Conservation (phyloP, 1,284 basidiomycete genomes). For the Bjerkandera adusta region DNA sequence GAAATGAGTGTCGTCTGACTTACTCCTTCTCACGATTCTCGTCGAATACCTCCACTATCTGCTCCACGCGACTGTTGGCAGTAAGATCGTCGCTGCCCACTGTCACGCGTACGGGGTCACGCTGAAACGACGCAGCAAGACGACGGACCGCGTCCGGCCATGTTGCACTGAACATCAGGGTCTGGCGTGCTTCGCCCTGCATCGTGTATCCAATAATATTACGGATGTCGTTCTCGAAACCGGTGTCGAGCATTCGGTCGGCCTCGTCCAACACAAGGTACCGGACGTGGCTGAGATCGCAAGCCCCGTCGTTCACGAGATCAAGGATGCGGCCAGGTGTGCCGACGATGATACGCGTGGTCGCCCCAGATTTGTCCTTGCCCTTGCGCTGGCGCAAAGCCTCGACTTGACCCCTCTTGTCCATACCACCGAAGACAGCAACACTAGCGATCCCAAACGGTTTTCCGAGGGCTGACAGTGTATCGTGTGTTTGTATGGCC, state of each 20-base stretch:
- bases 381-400: slow-evolving; percentile 46
- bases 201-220: slow-evolving; percentile 85
- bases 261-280: slow-evolving; percentile 98
- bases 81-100: slow-evolving; percentile 95
- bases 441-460: slow-evolving; percentile 78
- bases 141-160: slow-evolving; percentile 97
- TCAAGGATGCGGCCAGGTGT: slow-evolving; percentile 95
- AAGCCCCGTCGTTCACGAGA: slow-evolving; percentile 81
- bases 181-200: slow-evolving; percentile 69
- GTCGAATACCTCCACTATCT: slow-evolving; percentile 88
- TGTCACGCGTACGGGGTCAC: slow-evolving; percentile 85
- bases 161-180: slow-evolving; percentile 97
- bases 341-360: slow-evolving; percentile 82
- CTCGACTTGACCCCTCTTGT: slow-evolving; percentile 81
- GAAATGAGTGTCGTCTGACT: slow-evolving; percentile 23
- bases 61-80: slow-evolving; percentile 89
- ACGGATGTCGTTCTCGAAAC: slow-evolving; percentile 98
- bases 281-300: slow-evolving; percentile 79
- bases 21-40: slow-evolving; percentile 88
- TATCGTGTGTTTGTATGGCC: slow-evolving; percentile 92
- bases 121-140: slow-evolving; percentile 90
- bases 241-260: slow-evolving; percentile 97
- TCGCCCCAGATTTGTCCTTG: slow-evolving; percentile 35
- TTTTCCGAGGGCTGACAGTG: slow-evolving; percentile 76
- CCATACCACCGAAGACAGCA: slow-evolving; percentile 91